Conservation (phyloP, 495 filamentous ascomycete species). For the Penicillium canescens region DNA sequence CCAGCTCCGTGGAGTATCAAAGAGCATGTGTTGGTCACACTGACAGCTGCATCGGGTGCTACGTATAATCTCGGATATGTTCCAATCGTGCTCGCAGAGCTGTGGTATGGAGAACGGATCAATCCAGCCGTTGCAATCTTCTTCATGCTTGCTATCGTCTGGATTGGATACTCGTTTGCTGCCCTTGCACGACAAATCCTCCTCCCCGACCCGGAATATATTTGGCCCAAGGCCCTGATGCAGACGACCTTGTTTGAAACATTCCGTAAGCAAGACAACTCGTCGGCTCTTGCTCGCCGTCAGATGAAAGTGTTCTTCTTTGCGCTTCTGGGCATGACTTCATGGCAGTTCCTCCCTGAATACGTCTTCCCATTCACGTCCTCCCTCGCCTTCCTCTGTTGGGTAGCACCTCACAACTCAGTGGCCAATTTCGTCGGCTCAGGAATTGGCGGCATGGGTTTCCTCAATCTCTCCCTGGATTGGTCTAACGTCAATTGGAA, state of each 20-base stretch:
- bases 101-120: slow-evolving; percentile 52
- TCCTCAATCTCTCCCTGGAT: slow-evolving; percentile 56
- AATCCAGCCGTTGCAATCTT: slow-evolving; percentile 53
- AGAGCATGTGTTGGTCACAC: slow-evolving; percentile 57
- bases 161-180: slow-evolving; percentile 56
- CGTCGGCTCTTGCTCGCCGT: slow-evolving; percentile 47
- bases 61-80: slow-evolving; percentile 51
- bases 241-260: slow-evolving; percentile 57
- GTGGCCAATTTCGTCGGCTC: slow-evolving; percentile 59
- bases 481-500: slow-evolving; percentile 59
- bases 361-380: slow-evolving; percentile 56
- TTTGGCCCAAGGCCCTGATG: slow-evolving; percentile 52
- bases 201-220: slow-evolving; percentile 55
- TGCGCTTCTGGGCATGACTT: slow-evolving; percentile 46
- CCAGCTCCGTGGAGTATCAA: slow-evolving; percentile 58
- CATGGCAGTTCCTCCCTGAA: slow-evolving; percentile 62
- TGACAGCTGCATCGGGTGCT: slow-evolving; percentile 56
- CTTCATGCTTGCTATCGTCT: slow-evolving; percentile 60
- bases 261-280: slow-evolving; percentile 50
- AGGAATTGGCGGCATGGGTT: slow-evolving; percentile 58
- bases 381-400: slow-evolving; percentile 62
- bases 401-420: slow-evolving; percentile 56
- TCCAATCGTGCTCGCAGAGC: slow-evolving; percentile 51
- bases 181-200: slow-evolving; percentile 54
- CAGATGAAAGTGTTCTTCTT: slow-evolving; percentile 58